Evolutionary conservation across 208 protist genomes (phyloP).

Genomic region (Trypanosoma rangeli): DNA sequence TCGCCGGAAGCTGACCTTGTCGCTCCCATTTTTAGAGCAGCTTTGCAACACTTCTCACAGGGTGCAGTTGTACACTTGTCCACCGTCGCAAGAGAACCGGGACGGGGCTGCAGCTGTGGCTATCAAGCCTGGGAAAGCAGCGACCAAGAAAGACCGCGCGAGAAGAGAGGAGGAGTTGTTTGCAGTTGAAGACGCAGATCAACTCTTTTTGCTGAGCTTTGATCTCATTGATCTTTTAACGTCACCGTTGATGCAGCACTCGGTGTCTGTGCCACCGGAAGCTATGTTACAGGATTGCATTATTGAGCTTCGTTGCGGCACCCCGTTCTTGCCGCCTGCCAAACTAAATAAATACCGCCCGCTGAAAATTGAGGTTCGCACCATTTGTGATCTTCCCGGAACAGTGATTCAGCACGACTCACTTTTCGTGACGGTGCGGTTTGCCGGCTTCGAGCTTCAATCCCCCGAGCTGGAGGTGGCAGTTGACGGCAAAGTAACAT

Average conservation of each 20-base stretch:
- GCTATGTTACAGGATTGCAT: conserved; percentile 12
- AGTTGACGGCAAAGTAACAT: conserved; percentile 13
- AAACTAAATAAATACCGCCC: conserved; percentile 35
- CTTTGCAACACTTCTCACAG: conserved; percentile 14
- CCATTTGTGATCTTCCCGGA: conserved; percentile 21
- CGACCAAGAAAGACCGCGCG: conserved; percentile 31
- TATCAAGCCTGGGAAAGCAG: neutral
- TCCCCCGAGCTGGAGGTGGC: conserved; percentile 16
- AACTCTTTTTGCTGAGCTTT: conserved; percentile 8
- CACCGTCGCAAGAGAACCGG: neutral
- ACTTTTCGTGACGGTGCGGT: conserved; percentile 14
- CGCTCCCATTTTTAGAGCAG: conserved; percentile 10
- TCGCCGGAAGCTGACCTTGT: conserved; percentile 21
- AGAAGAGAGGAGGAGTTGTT: conserved; percentile 23
- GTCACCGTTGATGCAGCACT: neutral
- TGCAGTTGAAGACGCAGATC: conserved; percentile 11
- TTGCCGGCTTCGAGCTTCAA: conserved; percentile 21
- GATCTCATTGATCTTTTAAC: conserved; percentile 28
- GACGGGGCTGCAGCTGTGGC: neutral
- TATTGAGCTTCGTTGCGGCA: conserved; percentile 27
- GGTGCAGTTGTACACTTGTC: conserved; percentile 15
- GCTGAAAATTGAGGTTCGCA: conserved; percentile 30
- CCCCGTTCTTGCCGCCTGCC: conserved; percentile 23
- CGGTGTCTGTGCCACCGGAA: neutral
- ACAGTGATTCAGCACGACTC: neutral